Evolutionary conservation across 129 eudicot genomes (phyloP).

Genomic region (Cynara cardunculus): DNA sequence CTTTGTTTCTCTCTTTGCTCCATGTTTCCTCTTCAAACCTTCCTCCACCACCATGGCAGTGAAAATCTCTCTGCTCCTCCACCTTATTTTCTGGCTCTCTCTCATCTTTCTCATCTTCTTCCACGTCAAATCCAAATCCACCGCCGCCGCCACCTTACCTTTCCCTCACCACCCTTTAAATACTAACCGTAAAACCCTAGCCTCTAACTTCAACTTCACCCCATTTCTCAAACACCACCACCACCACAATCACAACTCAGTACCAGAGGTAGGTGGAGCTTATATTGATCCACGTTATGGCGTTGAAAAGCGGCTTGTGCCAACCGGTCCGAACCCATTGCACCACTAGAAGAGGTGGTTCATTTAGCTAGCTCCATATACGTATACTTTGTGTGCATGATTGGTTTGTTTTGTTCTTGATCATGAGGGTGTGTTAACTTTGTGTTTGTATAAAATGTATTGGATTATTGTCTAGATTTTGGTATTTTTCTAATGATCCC

Average conservation of each 20-base stretch:
- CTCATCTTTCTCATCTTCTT: conserved; percentile 47
- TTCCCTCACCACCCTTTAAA: conserved; percentile 9
- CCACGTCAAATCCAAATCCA: conserved; percentile 29
- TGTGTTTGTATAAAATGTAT: conserved; percentile 23
- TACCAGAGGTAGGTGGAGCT: conserved; percentile 5
- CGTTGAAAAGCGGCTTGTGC: conserved; percentile 68
- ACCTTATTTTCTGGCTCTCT: conserved; percentile 46
- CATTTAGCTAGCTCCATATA: background rate
- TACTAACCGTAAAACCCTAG: conserved; percentile 47
- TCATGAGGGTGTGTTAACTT: conserved; percentile 14
- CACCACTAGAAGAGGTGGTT: conserved; percentile 54
- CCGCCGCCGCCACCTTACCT: background rate
- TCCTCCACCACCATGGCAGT: conserved; percentile 34
- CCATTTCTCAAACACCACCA: conserved; percentile 45
- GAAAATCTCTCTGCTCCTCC: conserved; percentile 42
- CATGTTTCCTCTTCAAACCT: conserved; percentile 53
- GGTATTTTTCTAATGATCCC: background rate
- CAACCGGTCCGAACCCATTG: conserved; percentile 88
- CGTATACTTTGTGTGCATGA: conserved; percentile 19
- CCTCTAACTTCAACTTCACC: conserved; percentile 60
- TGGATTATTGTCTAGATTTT: conserved; percentile 14
- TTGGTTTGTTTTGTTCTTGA: conserved; percentile 21
- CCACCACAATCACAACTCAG: conserved; percentile 13
- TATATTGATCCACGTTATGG: conserved; percentile 67
- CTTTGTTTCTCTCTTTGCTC: conserved; percentile 33